Conservation (phyloP, 192 early-diverging fungal genomes). For the Backusella psychrophila region DNA sequence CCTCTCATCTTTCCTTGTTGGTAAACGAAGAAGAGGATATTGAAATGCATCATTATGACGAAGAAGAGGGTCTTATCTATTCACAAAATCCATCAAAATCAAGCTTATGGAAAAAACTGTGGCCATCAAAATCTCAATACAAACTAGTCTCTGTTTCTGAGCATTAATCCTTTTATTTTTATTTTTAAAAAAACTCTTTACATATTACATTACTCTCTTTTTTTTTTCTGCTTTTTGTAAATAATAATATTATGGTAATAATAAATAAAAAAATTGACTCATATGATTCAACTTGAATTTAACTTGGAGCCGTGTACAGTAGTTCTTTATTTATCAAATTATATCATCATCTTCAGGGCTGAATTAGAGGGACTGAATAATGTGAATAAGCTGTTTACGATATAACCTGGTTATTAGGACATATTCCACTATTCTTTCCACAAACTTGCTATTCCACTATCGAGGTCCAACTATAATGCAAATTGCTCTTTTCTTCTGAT, state of each 20-base stretch:
- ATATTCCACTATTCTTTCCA: too few relatives aligned
- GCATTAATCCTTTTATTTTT: background rate
- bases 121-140: background rate
- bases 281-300: too few relatives aligned
- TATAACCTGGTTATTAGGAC: too few relatives aligned
- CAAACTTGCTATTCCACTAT: too few relatives aligned
- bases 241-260: background rate
- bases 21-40: conserved; percentile 6
- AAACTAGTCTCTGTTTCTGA: background rate
- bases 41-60: conserved; percentile 7
- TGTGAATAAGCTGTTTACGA: too few relatives aligned
- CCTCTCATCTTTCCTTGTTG: background rate
- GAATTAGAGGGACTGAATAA: too few relatives aligned
- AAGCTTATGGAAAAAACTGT: background rate
- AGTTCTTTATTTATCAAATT: too few relatives aligned
- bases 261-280: background rate
- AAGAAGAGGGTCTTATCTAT: conserved; percentile 1
- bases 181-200: background rate
- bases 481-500: too few relatives aligned
- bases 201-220: background rate
- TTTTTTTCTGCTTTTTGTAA: background rate
- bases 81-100: background rate
- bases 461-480: too few relatives aligned
- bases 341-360: too few relatives aligned
- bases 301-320: too few relatives aligned